Evolutionary conservation across 2,329 filamentous ascomycete species (phyloP).

Genomic region (Stromatinia cepivora): DNA sequence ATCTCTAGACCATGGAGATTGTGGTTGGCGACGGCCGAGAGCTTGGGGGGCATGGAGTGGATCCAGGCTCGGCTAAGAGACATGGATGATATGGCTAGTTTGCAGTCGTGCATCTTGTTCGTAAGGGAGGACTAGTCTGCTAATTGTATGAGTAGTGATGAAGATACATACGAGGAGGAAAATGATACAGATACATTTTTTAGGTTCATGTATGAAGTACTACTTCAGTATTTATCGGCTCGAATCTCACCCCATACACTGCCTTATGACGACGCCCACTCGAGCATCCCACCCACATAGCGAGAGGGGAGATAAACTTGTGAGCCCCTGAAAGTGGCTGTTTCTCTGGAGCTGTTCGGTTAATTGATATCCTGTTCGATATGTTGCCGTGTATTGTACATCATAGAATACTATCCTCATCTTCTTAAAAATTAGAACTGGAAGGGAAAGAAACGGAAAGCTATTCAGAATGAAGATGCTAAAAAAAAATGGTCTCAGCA

Average conservation of each 20-base stretch:
- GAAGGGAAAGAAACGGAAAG: too few species aligned
- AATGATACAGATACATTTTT: neutral
- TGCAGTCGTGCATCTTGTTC: slow-evolving; percentile 42
- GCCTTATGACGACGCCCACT: neutral
- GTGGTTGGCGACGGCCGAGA: slow-evolving; percentile 64
- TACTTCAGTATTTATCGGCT: neutral
- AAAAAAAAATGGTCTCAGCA: too few species aligned
- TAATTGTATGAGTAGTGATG: neutral
- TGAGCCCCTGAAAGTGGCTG: too few species aligned
- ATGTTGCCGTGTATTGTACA: too few species aligned
- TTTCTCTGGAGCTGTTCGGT: too few species aligned
- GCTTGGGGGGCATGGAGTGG: slow-evolving; percentile 59
- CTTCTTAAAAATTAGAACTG: too few species aligned
- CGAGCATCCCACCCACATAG: neutral
- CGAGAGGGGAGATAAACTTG: neutral
- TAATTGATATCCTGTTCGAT: too few species aligned
- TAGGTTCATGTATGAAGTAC: neutral
- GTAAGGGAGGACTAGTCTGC: neutral
- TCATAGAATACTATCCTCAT: too few species aligned
- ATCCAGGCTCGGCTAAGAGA: slow-evolving; percentile 68
- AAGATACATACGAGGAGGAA: neutral
- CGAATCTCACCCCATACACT: neutral
- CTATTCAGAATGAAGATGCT: neutral
- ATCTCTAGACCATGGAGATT: slow-evolving; percentile 70
- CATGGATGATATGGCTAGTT: slow-evolving; percentile 72